A percentile compares a stretch with the other conserved stretches of the same genome.
Evolutionary conservation across 192 early-diverging fungal species (phyloP).

Genomic region (Podila epigama): DNA sequence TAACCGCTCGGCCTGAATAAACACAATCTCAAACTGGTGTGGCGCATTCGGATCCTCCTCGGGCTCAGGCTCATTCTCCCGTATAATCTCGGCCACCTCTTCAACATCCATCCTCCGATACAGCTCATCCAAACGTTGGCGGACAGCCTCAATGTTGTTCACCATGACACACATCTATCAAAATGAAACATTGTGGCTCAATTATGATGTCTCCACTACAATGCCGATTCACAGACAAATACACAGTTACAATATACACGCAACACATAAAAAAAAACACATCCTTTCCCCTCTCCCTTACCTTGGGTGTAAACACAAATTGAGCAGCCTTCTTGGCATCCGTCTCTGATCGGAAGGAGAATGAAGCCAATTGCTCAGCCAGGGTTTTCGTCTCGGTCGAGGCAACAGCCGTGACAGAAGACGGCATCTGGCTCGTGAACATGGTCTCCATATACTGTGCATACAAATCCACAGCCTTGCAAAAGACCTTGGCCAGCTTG

Average conservation of each 20-base stretch:
- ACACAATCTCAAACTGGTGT: conserved; percentile 72
- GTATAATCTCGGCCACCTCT: conserved; percentile 53
- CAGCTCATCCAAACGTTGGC: conserved; percentile 56
- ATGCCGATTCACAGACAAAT: no score
- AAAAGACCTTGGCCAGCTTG: conserved; percentile 69
- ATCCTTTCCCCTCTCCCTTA: conserved; percentile 1
- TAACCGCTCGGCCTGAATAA: conserved; percentile 72
- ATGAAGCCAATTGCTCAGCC: conserved; percentile 48
- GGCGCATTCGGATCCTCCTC: conserved; percentile 38
- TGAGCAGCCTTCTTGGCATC: conserved; percentile 48
- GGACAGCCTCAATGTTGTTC: conserved; percentile 65
- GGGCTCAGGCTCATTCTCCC: conserved; percentile 27
- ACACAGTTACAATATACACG: no score
- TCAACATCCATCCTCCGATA: conserved; percentile 67
- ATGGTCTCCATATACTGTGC: conserved; percentile 55
- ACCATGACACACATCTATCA: conserved; percentile 62
- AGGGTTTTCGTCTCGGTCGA: conserved; percentile 26
- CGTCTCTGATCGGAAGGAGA: conserved; percentile 47
- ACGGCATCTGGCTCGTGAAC: conserved; percentile 54
- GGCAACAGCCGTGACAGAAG: conserved; percentile 32
- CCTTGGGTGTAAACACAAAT: conserved; percentile 61
- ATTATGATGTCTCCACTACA: not conserved
- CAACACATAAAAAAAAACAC: not conserved
- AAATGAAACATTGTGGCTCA: not conserved
- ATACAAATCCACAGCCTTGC: conserved; percentile 71